Evolutionary conservation across 1,284 basidiomycete genomes (phyloP).

Genomic region (Sporisorium scitamineum): DNA sequence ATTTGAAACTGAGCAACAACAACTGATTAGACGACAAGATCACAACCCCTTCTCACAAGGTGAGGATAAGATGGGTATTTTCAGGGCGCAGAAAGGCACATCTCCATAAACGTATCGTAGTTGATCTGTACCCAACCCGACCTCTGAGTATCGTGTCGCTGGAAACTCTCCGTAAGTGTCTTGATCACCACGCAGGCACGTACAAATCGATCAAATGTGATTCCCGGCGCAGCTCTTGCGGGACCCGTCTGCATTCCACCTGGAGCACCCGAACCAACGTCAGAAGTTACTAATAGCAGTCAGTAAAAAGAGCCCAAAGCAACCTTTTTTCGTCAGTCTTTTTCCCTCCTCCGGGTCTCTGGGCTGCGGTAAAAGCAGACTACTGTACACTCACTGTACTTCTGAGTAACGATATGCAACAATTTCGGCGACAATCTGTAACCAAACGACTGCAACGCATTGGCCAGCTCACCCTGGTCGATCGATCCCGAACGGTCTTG

Average conservation of each 20-base stretch:
- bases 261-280: conserved; percentile 19
- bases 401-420: conserved; percentile 54
- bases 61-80: background rate
- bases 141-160: conserved; percentile 48
- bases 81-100: conserved; percentile 55
- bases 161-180: conserved; percentile 60
- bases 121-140: conserved; percentile 51
- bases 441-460: conserved; percentile 58
- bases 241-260: conserved; percentile 38
- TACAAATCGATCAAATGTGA: conserved; percentile 61
- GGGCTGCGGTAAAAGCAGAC: too few relatives aligned
- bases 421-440: conserved; percentile 57
- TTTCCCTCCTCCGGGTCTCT: too few relatives aligned
- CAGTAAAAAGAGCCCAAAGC: conserved; percentile 22
- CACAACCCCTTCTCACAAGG: too few relatives aligned
- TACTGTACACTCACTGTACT: conserved; percentile 59
- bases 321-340: conserved; percentile 19
- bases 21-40: too few relatives aligned
- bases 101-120: conserved; percentile 56
- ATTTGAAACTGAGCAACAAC: too few relatives aligned
- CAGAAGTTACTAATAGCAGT: conserved; percentile 28
- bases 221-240: conserved; percentile 23
- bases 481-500: conserved; percentile 55
- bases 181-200: conserved; percentile 60
- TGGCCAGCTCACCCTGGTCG: conserved; percentile 54